A percentile compares a stretch with the other conserved stretches of the same genome.
Conservation (phyloP, 192 early-diverging fungal genomes). For the Endogone sp. region DNA sequence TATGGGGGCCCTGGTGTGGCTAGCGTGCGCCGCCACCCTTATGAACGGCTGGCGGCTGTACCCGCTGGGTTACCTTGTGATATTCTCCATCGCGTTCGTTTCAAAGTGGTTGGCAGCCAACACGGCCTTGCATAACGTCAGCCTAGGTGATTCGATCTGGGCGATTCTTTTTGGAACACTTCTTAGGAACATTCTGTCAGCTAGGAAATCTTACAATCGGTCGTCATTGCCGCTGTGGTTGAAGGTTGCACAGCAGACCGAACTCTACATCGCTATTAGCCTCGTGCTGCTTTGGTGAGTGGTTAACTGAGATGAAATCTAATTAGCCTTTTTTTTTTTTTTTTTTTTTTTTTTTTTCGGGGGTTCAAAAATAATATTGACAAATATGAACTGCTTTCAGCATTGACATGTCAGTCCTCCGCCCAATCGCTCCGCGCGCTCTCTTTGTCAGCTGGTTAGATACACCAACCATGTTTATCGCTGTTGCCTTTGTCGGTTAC, state of each 20-base stretch:
- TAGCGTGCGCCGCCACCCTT: conserved; percentile 27
- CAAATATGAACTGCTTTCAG: too few species aligned
- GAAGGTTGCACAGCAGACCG: conserved; percentile 50
- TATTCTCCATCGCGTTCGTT: conserved; percentile 38
- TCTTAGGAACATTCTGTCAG: conserved; percentile 28
- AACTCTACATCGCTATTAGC: conserved; percentile 49
- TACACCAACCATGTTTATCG: conserved; percentile 47
- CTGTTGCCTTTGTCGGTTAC: conserved; percentile 41
- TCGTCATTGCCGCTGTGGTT: conserved; percentile 38
- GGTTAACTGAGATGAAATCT: too few species aligned
- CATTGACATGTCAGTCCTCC: conserved; percentile 41
- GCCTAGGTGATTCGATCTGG: conserved; percentile 51
- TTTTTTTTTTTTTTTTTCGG: too few species aligned
- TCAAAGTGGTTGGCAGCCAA: conserved; percentile 48
- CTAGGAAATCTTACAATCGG: background rate
- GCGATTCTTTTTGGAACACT: conserved; percentile 47
- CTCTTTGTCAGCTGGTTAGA: conserved; percentile 53
- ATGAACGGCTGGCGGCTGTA: conserved; percentile 31
- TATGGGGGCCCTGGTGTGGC: conserved; percentile 40
- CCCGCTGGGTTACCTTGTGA: conserved; percentile 36
- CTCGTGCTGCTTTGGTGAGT: conserved; percentile 36
- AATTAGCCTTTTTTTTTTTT: too few species aligned
- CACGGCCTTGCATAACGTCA: conserved; percentile 32
- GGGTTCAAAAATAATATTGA: too few species aligned
- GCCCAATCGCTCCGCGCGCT: conserved; percentile 43